These are phyloP conservation scores for Decorospora gaudefroyi DNA, from an alignment of 2,329 filamentous ascomycete genomes.

Conservation along the genomic window DNA sequence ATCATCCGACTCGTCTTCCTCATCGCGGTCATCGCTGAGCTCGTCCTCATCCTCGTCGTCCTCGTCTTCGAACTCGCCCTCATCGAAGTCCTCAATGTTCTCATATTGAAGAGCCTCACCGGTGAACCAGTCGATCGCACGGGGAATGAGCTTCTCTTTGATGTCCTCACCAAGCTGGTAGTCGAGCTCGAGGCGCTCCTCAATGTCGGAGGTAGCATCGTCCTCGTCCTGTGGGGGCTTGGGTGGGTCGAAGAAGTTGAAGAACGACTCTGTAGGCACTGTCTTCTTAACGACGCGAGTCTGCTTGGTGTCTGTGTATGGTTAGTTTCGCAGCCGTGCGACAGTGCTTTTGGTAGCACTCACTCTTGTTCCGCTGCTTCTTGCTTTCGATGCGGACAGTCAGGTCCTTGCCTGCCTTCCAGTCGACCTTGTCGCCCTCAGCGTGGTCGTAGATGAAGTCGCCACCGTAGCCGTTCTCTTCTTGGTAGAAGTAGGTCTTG, in stretches of 20 bases:
- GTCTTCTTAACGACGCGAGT: conserved; percentile 99
- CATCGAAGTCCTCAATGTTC: conserved; percentile 83
- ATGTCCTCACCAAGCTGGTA: conserved; percentile 99
- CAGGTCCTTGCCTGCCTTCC: conserved; percentile 90
- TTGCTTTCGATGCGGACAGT: conserved; percentile 97
- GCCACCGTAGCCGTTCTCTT: conserved; percentile 96
- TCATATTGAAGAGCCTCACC: conserved; percentile 97
- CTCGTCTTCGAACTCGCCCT: conserved; percentile 83
- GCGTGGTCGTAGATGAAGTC: conserved; percentile 99
- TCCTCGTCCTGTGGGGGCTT: conserved; percentile 78
- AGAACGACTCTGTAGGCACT: conserved; percentile 95
- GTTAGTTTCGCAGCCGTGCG: conserved; percentile 18
- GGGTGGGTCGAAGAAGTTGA: conserved; percentile 97
- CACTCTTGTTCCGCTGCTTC: conserved; percentile 99
- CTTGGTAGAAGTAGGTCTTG: conserved; percentile 99
- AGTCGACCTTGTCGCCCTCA: conserved; percentile 96
- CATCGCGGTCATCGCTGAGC: conserved; percentile 76
- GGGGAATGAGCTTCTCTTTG: conserved; percentile 99
- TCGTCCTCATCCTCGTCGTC: conserved; percentile 93
- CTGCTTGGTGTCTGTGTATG: conserved; percentile 85
- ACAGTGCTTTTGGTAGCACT: conserved; percentile 39
- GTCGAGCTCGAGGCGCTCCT: conserved; percentile 96
- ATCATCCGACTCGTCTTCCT: conserved; percentile 62
- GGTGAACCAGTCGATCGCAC: conserved; percentile 99
- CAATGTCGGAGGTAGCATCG: conserved; percentile 84